Percentiles rank a stretch among this genome's conserved stretches.
Evolutionary conservation across 2,329 filamentous ascomycete genomes (phyloP).

Genomic region (Penicillium nordicum): DNA sequence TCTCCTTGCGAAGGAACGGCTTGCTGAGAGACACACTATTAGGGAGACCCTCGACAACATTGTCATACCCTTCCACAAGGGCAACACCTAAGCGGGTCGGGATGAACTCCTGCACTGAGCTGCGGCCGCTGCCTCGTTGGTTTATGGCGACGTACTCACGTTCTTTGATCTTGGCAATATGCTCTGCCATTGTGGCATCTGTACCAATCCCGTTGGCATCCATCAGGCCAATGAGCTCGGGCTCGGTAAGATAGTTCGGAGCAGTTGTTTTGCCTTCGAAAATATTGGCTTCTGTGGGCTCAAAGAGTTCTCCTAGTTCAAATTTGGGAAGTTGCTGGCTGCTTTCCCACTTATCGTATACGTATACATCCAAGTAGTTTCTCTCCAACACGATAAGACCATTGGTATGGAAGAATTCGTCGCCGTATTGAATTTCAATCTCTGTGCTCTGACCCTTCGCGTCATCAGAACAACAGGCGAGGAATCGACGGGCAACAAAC

Average conservation of each 20-base stretch:
- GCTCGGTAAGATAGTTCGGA: constrained; percentile 86
- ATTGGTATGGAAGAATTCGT: constrained; percentile 75
- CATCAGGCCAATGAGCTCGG: constrained; percentile 93
- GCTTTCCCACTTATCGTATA: constrained; percentile 95
- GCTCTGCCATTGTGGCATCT: constrained; percentile 98
- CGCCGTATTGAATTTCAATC: constrained; percentile 77
- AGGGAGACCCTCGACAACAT: constrained; percentile 78
- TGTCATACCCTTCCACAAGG: constrained; percentile 89
- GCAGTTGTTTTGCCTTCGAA: constrained; percentile 84
- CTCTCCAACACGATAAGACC: constrained; percentile 80
- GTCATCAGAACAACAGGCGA: constrained; percentile 94
- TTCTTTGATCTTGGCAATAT: constrained; percentile 93
- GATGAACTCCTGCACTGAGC: constrained; percentile 75
- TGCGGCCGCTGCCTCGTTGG: constrained; percentile 48
- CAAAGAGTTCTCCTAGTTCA: constrained; percentile 73
- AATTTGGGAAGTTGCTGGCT: constrained; percentile 79
- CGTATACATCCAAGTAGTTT: constrained; percentile 93
- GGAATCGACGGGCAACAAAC: constrained; percentile 84
- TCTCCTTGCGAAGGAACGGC: constrained; percentile 93
- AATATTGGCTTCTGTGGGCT: constrained; percentile 84
- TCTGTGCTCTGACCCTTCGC: constrained; percentile 83
- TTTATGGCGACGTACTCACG: constrained; percentile 76
- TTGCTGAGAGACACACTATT: constrained; percentile 72
- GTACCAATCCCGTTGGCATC: constrained; percentile 98
- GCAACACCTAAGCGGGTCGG: constrained; percentile 89